Conservation (phyloP, 352 stramenopile genomes). For the Globisporangium viniferum region DNA sequence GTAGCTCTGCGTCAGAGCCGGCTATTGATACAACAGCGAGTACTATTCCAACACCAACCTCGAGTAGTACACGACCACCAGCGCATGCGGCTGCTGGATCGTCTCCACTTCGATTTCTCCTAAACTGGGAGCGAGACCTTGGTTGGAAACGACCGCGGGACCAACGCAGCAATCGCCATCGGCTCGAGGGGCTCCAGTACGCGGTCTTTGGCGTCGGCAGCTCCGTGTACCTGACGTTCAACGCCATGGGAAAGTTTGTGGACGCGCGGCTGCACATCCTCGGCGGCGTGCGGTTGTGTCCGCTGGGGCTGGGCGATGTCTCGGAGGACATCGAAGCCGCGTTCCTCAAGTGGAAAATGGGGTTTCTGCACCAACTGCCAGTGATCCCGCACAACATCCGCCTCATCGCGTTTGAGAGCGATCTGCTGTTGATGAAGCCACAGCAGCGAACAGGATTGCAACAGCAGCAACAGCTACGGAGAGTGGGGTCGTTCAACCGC, state of each 20-base stretch:
- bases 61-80: background rate
- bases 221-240: constrained; percentile 94
- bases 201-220: constrained; percentile 96
- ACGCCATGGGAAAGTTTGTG: constrained; percentile 91
- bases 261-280: constrained; percentile 77
- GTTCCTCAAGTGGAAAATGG: constrained; percentile 82
- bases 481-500: background rate
- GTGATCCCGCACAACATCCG: constrained; percentile 8
- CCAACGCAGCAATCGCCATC: background rate
- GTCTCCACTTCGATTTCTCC: constrained; percentile 8
- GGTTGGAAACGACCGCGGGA: background rate
- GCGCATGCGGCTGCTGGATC: background rate
- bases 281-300: constrained; percentile 66
- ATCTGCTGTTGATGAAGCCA: constrained; percentile 32
- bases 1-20: background rate
- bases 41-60: background rate
- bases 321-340: constrained; percentile 71
- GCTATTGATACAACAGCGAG: background rate
- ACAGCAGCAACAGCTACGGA: background rate
- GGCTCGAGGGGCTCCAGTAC: constrained; percentile 68
- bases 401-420: constrained; percentile 14
- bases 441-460: background rate
- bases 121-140: constrained; percentile 8
- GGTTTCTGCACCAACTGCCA: constrained; percentile 23
- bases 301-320: constrained; percentile 91